Base-by-base conservation (phyloP, 495 filamentous ascomycete species). In the Penicillium desertorum region DNA sequence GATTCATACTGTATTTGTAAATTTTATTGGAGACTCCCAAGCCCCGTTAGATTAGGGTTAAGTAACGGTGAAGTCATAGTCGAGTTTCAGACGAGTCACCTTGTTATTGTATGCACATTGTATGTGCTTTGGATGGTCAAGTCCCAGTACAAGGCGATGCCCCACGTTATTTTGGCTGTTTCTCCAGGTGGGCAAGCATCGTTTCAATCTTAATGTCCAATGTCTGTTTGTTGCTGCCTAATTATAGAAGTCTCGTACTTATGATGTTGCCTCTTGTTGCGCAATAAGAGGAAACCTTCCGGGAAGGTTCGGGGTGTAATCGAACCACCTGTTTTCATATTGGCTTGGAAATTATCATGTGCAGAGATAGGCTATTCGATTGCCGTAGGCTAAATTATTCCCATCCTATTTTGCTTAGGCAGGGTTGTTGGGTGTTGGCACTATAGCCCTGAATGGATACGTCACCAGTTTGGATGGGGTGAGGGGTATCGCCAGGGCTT, bases 31-130 rank as follows among this genome's bases (percentile, higher is more conserved):
- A 17, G 10, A 29, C 27, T 30, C 17, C 19, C 29, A 12, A 8
- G 27, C 5, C 29, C 32, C 22, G 14, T n/a, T 4, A 17, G 27
- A 8, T 47, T 9, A 6, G 1, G 0, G 9, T 48, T 48, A 10
- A 20, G 29, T 48, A 29, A 48, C 32, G n/a, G n/a, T 48, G 45
- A 48, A 20, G 27, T 48, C 45, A 48, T 48, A 39, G 9, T 32
- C 4, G n/a, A 19, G 29, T 20, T 4, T 10, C 45, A 2, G 45
- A n/a, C 25, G 17, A 30, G 45, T 17, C 12, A 11, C n/a, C n/a
- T n/a, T n/a, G n/a, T n/a, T n/a, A 37, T 30, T 17, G 27, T 12
- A n/a, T n/a, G 7, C 25, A 23, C 23, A 23, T 23, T 22, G 23
- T 23, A 23, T 23, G 23, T 25, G 23, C 23, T 25, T 25, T 25